Percentiles rank a stretch among this genome's conserved stretches.
Evolutionary conservation across 768 basidiomycete species (phyloP).

Genomic region (Lentinula boryana): DNA sequence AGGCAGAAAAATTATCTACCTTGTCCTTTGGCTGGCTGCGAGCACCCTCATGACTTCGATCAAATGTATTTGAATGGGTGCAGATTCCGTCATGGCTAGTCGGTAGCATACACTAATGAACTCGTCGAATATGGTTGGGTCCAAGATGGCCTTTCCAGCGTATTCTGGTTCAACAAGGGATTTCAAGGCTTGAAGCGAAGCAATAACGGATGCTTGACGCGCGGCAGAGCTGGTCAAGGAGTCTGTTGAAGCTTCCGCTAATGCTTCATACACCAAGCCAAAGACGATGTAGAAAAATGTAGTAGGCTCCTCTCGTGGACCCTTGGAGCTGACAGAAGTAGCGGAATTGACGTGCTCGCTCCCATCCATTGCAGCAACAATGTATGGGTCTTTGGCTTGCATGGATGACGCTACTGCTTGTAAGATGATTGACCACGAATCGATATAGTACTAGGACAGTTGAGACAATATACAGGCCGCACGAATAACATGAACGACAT

Average conservation of each 20-base stretch:
- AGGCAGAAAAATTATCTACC: background rate
- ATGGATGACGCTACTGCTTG: constrained; percentile 82
- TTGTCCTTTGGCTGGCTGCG: constrained; percentile 34
- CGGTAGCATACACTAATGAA: constrained; percentile 84
- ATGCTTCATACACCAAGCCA: constrained; percentile 89
- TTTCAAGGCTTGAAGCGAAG: constrained; percentile 72
- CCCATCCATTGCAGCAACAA: constrained; percentile 81
- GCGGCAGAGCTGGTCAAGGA: constrained; percentile 34
- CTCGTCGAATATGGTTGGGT: constrained; percentile 84
- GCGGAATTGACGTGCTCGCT: constrained; percentile 31
- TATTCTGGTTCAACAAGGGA: constrained; percentile 77
- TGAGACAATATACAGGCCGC: background rate
- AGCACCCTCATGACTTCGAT: constrained; percentile 63
- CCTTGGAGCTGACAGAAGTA: constrained; percentile 17
- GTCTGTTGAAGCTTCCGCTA: constrained; percentile 62
- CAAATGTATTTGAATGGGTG: constrained; percentile 64
- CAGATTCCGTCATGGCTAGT: constrained; percentile 82
- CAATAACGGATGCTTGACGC: constrained; percentile 43
- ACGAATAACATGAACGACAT: constrained; percentile 22
- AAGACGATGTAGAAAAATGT: constrained; percentile 86
- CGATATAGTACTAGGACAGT: constrained; percentile 70
- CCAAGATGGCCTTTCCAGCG: constrained; percentile 73
- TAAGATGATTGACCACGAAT: constrained; percentile 77
- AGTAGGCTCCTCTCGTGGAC: constrained; percentile 53
- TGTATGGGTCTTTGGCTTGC: constrained; percentile 58